Evolutionary conservation across 2,329 filamentous ascomycete genomes (phyloP).

Genomic region (Tolypocladium ophioglossoides): DNA sequence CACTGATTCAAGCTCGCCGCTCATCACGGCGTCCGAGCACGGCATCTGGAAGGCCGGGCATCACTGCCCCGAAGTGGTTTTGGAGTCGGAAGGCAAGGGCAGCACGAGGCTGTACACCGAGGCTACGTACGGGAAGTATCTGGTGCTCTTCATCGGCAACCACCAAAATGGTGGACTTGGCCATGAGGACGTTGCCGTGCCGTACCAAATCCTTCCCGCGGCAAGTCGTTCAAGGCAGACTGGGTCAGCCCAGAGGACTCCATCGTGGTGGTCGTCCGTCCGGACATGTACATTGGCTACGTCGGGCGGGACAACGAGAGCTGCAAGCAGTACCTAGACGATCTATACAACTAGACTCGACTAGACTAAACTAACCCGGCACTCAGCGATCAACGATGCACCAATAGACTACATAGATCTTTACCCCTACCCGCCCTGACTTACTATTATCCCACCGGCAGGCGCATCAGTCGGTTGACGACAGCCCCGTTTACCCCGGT

Average conservation of each 20-base stretch:
- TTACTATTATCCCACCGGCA: not conserved
- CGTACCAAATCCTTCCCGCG: not conserved
- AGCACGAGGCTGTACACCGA: slow-evolving; percentile 20
- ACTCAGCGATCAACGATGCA: not conserved
- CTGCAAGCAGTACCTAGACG: slow-evolving; percentile 17
- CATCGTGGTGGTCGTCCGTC: slow-evolving; percentile 23
- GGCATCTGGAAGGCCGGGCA: slow-evolving; percentile 27
- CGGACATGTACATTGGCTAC: slow-evolving; percentile 30
- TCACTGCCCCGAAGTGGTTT: slow-evolving; percentile 24
- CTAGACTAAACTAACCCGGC: not conserved
- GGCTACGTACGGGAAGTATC: slow-evolving; percentile 19
- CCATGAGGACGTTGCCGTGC: slow-evolving; percentile 4
- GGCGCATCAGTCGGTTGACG: too few relatives aligned
- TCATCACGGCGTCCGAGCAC: slow-evolving; percentile 19
- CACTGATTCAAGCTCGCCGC: slow-evolving; percentile 19
- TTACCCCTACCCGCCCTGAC: too few relatives aligned
- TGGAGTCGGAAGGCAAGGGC: slow-evolving; percentile 9
- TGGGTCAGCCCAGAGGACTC: slow-evolving; percentile 15
- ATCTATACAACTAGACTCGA: slow-evolving; percentile 6
- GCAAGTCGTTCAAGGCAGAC: slow-evolving; percentile 16
- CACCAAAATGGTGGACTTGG: slow-evolving; percentile 1
- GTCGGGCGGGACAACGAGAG: slow-evolving; percentile 15
- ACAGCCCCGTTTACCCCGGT: not conserved
- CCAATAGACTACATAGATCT: not conserved
- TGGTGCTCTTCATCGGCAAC: slow-evolving; percentile 13